Percentiles rank a stretch among this genome's conserved stretches.
phyloP scores from a whole-genome alignment of 208 protist species.

The Spongospora subterranea region DNA sequence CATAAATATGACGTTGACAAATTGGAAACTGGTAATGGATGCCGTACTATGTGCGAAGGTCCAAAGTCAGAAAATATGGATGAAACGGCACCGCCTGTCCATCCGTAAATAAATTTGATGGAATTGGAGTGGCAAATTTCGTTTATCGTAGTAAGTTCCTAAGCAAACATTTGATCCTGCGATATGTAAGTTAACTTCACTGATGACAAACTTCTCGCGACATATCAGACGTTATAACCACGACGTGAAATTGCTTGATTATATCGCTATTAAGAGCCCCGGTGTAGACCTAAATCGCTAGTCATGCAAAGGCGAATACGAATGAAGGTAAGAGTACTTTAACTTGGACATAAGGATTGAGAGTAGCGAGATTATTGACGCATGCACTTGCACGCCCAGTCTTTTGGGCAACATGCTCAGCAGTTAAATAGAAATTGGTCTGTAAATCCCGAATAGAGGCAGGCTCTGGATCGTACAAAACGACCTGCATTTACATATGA shows the following conservation, averaged over 20 bases:
- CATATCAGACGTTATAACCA: slow-evolving; percentile 22
- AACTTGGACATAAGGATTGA: slow-evolving; percentile 52
- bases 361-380: background rate
- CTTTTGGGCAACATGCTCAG: background rate
- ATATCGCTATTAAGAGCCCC: background rate
- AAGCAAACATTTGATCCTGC: too few species aligned
- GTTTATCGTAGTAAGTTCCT: slow-evolving; percentile 60
- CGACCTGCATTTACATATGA: background rate
- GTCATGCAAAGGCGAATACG: background rate
- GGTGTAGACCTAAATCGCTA: background rate
- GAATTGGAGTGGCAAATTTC: slow-evolving; percentile 51
- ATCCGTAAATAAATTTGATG: slow-evolving; percentile 64
- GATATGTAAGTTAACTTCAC: too few species aligned
- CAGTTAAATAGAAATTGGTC: slow-evolving; percentile 62
- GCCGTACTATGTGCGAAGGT: background rate
- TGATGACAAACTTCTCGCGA: background rate
- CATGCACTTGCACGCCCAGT: background rate
- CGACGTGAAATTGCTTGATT: slow-evolving; percentile 12
- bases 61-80: slow-evolving; percentile 71
- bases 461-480: slow-evolving; percentile 77
- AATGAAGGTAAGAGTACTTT: background rate
- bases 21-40: background rate
- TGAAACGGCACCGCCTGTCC: slow-evolving; percentile 62
- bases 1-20: background rate
- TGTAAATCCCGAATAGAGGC: slow-evolving; percentile 78